Evolutionary conservation across 2,329 filamentous ascomycete species (phyloP), one percentile per base, ranked within the genome.

Genomic region (Knufia petricola): DNA sequence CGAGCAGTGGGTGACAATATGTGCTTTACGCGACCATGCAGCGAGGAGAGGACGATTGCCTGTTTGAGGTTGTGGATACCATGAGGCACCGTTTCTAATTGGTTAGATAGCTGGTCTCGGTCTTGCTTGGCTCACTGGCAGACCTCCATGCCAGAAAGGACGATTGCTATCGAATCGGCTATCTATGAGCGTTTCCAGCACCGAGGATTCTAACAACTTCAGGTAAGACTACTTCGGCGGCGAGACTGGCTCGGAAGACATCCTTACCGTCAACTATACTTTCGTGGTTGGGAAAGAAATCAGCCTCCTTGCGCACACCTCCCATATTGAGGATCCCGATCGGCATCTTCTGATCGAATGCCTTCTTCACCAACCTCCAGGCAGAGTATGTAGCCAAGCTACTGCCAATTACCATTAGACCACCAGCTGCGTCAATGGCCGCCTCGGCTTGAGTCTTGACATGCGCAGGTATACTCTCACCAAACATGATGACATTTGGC

Each of bases 401-500:
- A 30, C 87, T 95, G 3, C 89, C 92, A 13, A 96, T 65, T 7
- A 96, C 77, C 19, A 96, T 71, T 30, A 96, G 66, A 51, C 79
- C 78, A 4, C 80, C 81, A 1, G 87, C 85, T 23, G 76, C 75
- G 60, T 95, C 86, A 43, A 96, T 79, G 10, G 85, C 84, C 23
- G 79, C 69, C 61, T 96, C 89, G 1, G 89, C 90, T 0, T 80
- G 81, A 1, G 70, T 65, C 64, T 94, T 95, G 30, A 89, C 81
- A 1, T 68, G 60, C 1, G 68, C 65, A 0, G 78, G 72, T 43
- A 96, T 94, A 51, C 80, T 89, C 66, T 96, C 92, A 13, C 92
- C 92, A 64, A 96, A 96, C 87, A 96, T 95, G 59, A 89, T 82
- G 1, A 98, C 89, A 1, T 86, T 86, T 2, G 92, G 92, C 62